These are phyloP conservation scores for Helicocarpus griseus DNA, from an alignment of 2,329 filamentous ascomycete genomes.

Conservation along the genomic window DNA sequence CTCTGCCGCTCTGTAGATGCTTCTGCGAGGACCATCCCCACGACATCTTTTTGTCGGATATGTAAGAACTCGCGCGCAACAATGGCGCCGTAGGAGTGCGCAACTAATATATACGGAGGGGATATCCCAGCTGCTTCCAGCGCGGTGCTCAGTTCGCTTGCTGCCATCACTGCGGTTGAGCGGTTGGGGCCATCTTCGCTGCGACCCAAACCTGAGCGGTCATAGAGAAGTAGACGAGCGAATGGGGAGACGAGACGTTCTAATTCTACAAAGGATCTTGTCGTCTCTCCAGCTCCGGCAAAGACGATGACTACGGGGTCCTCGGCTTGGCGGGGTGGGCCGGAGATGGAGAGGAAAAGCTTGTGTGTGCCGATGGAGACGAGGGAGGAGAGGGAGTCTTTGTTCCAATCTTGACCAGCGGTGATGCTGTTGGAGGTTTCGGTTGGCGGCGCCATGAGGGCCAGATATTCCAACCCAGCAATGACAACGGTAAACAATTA, in stretches of 20 bases:
- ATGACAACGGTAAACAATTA: neutral
- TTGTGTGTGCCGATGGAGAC: slow-evolving; percentile 25
- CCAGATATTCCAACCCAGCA: neutral
- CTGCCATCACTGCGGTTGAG: slow-evolving; percentile 18
- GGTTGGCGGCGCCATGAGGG: neutral
- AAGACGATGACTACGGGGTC: slow-evolving; percentile 27
- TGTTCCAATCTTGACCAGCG: slow-evolving; percentile 1
- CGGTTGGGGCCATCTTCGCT: slow-evolving; percentile 19
- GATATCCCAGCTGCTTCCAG: slow-evolving; percentile 15
- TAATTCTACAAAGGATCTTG: slow-evolving; percentile 25
- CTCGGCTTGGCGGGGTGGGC: slow-evolving; percentile 14
- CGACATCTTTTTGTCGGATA: slow-evolving; percentile 19
- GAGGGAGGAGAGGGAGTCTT: slow-evolving; percentile 10
- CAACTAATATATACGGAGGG: slow-evolving; percentile 26
- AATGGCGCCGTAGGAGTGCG: slow-evolving; percentile 33
- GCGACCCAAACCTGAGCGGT: slow-evolving; percentile 29
- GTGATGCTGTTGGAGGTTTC: neutral
- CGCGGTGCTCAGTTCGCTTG: slow-evolving; percentile 23
- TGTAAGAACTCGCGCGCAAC: slow-evolving; percentile 32
- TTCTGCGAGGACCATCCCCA: slow-evolving; percentile 30
- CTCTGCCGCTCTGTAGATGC: slow-evolving; percentile 25
- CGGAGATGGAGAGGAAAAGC: slow-evolving; percentile 22
- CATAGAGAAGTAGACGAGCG: slow-evolving; percentile 25
- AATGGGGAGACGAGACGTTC: slow-evolving; percentile 21
- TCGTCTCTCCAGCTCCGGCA: slow-evolving; percentile 27